These are phyloP conservation scores for Penicillium desertorum DNA, from an alignment of 495 filamentous ascomycete species.

Conservation along the genomic window DNA sequence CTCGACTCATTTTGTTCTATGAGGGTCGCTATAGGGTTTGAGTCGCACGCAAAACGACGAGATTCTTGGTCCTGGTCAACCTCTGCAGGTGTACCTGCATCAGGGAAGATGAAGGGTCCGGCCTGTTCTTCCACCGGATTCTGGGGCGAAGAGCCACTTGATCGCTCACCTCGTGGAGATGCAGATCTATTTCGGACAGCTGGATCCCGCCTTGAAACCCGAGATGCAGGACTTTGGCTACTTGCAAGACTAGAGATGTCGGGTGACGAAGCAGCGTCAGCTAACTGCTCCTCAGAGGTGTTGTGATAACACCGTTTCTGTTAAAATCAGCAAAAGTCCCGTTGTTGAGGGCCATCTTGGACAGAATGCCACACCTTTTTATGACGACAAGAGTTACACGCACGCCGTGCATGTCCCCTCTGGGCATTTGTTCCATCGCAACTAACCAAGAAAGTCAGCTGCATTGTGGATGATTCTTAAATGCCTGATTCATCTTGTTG, in stretches of 20 bases:
- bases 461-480: slow-evolving; percentile 12
- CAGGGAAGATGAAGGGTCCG: no score
- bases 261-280: not conserved
- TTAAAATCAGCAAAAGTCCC: not conserved
- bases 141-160: not conserved
- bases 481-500: not conserved
- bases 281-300: not conserved
- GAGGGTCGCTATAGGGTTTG: slow-evolving; percentile 27
- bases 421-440: slow-evolving; percentile 20
- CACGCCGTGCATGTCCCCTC: slow-evolving; percentile 15
- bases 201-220: not conserved
- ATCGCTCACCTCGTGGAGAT: not conserved
- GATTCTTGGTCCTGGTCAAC: not conserved
- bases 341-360: not conserved
- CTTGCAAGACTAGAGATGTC: not conserved
- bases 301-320: slow-evolving; percentile 30
- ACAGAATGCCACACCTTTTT: slow-evolving; percentile 19
- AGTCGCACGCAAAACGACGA: slow-evolving; percentile 24
- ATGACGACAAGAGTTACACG: slow-evolving; percentile 22
- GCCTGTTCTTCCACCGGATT: not conserved
- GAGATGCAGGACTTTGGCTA: not conserved
- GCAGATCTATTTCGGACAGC: slow-evolving; percentile 8
- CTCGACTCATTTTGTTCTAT: slow-evolving; percentile 16
- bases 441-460: slow-evolving; percentile 24
- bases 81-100: not conserved